These are phyloP conservation scores for Patellaria atrata DNA, from an alignment of 495 filamentous ascomycete species.

Conservation along the genomic window DNA sequence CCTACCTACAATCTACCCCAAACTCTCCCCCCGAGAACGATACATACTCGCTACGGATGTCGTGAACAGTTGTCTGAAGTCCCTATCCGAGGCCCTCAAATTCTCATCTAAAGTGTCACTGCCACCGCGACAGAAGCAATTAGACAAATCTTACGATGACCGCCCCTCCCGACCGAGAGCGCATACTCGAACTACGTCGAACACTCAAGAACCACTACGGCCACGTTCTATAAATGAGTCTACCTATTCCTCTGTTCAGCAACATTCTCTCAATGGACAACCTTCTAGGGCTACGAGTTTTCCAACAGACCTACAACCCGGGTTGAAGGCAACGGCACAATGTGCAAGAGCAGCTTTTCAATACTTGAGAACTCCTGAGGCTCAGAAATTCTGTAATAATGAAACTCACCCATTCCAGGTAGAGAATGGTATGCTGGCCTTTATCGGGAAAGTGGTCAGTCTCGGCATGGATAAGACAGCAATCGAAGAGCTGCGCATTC, in stretches of 20 bases:
- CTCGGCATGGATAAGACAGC: constrained; percentile 63
- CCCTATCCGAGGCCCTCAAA: constrained; percentile 60
- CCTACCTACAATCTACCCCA: no score
- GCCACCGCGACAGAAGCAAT: constrained; percentile 4
- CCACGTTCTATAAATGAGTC: constrained; percentile 14
- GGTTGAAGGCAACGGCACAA: constrained; percentile 41
- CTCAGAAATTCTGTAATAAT: constrained; percentile 27
- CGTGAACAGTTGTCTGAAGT: constrained; percentile 56
- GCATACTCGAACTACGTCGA: constrained; percentile 3
- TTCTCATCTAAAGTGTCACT: constrained; percentile 7
- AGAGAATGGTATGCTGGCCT: constrained; percentile 66
- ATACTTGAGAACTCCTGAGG: constrained; percentile 47
- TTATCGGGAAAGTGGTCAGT: constrained; percentile 57
- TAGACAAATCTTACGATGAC: no score
- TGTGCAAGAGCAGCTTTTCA: constrained; percentile 64
- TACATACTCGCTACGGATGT: constrained; percentile 65
- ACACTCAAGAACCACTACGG: constrained; percentile 11
- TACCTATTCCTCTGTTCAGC: constrained; percentile 13
- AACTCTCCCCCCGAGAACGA: constrained; percentile 46
- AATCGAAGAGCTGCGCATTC: constrained; percentile 54
- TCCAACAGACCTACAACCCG: constrained; percentile 18
- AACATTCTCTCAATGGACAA: no score
- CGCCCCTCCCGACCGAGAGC: constrained; percentile 5
- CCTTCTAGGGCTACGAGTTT: no score
- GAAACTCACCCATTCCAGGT: constrained; percentile 54